A percentile compares a stretch with the other conserved stretches of the same genome.
Conservation (phyloP, 768 basidiomycete genomes). For the Amanita pallidorosea region DNA sequence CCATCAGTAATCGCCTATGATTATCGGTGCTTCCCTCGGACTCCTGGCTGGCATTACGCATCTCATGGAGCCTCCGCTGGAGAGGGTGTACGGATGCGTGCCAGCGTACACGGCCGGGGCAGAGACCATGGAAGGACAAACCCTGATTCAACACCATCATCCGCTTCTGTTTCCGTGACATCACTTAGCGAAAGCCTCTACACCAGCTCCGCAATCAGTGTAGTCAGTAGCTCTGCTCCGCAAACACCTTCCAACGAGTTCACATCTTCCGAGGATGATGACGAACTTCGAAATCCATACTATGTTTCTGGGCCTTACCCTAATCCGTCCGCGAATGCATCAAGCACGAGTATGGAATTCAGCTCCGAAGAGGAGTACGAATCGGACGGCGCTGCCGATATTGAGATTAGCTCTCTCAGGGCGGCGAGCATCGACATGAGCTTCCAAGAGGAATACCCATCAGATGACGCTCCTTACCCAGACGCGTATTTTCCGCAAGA, state of each 20-base stretch:
- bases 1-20: slow-evolving; percentile 32
- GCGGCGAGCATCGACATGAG: slow-evolving; percentile 20
- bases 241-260: slow-evolving; percentile 24
- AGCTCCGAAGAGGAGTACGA: slow-evolving; percentile 39
- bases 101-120: background rate
- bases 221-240: slow-evolving; percentile 20
- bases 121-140: background rate
- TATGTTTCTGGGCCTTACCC: slow-evolving; percentile 15
- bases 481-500: background rate
- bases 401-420: slow-evolving; percentile 29
- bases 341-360: slow-evolving; percentile 24
- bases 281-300: slow-evolving; percentile 20
- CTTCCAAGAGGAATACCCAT: slow-evolving; percentile 8
- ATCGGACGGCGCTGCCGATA: slow-evolving; percentile 21
- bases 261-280: slow-evolving; percentile 24
- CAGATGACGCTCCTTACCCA: background rate
- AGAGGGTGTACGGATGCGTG: background rate
- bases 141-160: slow-evolving; percentile 16
- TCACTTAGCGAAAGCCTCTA: slow-evolving; percentile 25
- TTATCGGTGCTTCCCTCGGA: slow-evolving; percentile 13
- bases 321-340: slow-evolving; percentile 13
- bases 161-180: slow-evolving; percentile 33
- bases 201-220: slow-evolving; percentile 17
- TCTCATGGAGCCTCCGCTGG: slow-evolving; percentile 8
- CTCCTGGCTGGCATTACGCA: slow-evolving; percentile 21